Evolutionary conservation across 225 moss, liverwort and hornwort genomes (phyloP), one percentile per base, ranked within the genome.

Genomic region (Marchantia polymorpha): DNA sequence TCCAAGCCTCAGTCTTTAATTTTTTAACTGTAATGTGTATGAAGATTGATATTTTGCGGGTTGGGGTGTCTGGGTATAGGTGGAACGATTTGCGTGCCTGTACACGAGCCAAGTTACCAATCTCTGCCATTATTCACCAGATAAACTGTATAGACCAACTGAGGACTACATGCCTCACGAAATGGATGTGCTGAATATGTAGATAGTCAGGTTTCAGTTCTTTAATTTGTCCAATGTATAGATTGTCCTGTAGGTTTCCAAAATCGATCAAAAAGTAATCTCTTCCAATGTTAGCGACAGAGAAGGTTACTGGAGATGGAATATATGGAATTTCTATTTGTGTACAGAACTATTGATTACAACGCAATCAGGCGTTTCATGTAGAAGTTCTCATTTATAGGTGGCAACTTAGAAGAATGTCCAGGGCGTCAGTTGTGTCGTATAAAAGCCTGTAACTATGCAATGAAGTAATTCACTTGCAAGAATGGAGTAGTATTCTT

Each of bases 151-250:
- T 78, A 90, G 91, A 3, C 91, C 92, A 20, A 92, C 87, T 56
- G 92, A 96, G 77, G 96, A 96, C 82, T 96, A 86, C 54, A 92
- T 96, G 96, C 94, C 94, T 48, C 96, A 96, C 85, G 94, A 92
- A 65, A 87, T 87, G 87, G 81, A 84, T 59, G 65, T 84, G 20
- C 78, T 84, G 53, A 65, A 69, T 20, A 8, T 58, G 27, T 85
- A 79, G 72, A 59, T 15, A 25, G 56, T 29, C 17, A 0, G 16
- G 8, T 31, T 20, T 12, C 6, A 17, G 48, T 70, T 70, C 49
- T 47, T 70, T 20, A 20, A 73, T 52, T 73, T 25, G 52, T 74
- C 30, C 56, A 55, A 19, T 74, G 74, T 74, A 74, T 58, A 74
- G 74, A 31, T 74, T 74, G 52, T 55, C 13, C 56, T 31, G 30